Evolutionary conservation across 176 grass and related monocot genomes (phyloP).

Genomic region (Eragrostis nindensis): DNA sequence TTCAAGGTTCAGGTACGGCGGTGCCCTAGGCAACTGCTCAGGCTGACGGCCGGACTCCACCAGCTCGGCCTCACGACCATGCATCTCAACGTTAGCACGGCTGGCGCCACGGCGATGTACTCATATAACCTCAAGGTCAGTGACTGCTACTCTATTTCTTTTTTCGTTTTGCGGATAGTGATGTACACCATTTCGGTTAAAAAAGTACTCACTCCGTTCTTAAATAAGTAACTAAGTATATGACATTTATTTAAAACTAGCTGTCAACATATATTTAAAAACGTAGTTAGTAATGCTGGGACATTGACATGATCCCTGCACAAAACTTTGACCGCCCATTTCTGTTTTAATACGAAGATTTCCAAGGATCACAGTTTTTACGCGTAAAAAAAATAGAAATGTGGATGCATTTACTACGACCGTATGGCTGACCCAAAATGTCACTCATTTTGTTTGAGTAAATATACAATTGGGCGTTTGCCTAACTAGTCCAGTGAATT

Average conservation of each 20-base stretch:
- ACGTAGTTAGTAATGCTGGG: too few species aligned
- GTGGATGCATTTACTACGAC: too few species aligned
- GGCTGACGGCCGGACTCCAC: constrained; percentile 48
- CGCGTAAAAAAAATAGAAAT: too few species aligned
- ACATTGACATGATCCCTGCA: too few species aligned
- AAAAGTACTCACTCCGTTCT: too few species aligned
- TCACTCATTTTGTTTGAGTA: neutral
- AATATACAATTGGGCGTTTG: neutral
- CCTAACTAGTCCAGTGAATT: neutral
- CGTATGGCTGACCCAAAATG: neutral
- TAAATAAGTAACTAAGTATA: too few species aligned
- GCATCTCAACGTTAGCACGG: constrained; percentile 60
- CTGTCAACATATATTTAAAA: too few species aligned
- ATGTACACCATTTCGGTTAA: neutral
- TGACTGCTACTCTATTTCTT: neutral
- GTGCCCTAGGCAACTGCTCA: constrained; percentile 52
- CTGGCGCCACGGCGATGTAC: constrained; percentile 50
- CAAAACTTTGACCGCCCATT: too few species aligned
- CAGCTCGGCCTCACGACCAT: constrained; percentile 45
- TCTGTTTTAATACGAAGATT: neutral
- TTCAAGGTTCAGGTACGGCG: constrained; percentile 49
- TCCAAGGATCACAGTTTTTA: too few species aligned
- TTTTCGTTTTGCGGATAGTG: neutral
- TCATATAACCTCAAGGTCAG: constrained; percentile 60
- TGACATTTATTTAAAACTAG: too few species aligned